phyloP scores from a whole-genome alignment of 352 stramenopile genomes.

The Lagenidium giganteum region DNA sequence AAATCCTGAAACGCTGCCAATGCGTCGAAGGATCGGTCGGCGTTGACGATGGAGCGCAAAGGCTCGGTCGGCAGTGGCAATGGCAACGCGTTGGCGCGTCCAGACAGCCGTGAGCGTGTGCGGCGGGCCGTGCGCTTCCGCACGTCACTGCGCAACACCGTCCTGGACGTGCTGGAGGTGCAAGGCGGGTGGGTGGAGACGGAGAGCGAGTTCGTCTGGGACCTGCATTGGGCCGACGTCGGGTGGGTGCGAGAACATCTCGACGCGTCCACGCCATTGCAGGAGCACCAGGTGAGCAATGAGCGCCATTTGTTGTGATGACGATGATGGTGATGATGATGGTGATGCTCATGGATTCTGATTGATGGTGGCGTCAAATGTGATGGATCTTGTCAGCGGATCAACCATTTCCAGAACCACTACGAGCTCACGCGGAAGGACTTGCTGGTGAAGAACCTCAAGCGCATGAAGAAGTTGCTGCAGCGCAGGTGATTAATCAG shows the following conservation, averaged over 20 bases:
- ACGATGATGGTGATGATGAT: no score
- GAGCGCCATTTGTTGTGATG: conserved; percentile 13
- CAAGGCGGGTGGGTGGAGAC: conserved; percentile 68
- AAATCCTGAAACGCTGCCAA: no score
- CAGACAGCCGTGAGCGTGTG: no score
- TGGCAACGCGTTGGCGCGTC: no score
- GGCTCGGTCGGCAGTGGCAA: no score
- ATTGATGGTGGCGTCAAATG: no score
- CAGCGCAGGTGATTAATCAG: conserved; percentile 40
- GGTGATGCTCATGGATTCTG: no score
- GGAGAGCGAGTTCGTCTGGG: conserved; percentile 71
- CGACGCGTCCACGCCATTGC: conserved; percentile 52
- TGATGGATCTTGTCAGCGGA: conserved; percentile 27
- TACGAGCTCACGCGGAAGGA: conserved; percentile 92
- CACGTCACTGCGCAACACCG: conserved; percentile 70
- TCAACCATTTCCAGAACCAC: conserved; percentile 94
- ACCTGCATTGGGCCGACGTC: conserved; percentile 82
- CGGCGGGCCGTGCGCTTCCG: conserved; percentile 39
- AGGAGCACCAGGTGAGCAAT: conserved; percentile 41
- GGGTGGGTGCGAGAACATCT: conserved; percentile 80
- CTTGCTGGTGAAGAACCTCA: conserved; percentile 89
- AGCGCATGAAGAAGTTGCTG: conserved; percentile 83
- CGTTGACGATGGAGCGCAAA: no score
- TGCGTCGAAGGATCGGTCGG: no score
- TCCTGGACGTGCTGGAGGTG: conserved; percentile 63